Conservation (phyloP, 129 eudicot species). For the Oenanthe sinensis region DNA sequence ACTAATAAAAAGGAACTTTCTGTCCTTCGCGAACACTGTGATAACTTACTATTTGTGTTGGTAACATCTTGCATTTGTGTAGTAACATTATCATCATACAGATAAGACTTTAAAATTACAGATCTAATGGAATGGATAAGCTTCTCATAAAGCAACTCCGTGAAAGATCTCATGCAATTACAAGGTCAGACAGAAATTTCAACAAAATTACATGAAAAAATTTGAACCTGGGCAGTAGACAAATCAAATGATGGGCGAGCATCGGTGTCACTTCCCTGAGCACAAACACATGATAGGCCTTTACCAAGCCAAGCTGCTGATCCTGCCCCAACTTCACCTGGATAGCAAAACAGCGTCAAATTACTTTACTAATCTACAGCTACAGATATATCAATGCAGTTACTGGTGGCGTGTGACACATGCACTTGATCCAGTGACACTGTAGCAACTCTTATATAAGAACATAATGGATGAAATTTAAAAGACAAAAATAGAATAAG, state of each 20-base stretch:
- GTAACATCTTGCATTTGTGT: background rate
- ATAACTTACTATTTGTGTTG: background rate
- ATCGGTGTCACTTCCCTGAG: slow-evolving; percentile 79
- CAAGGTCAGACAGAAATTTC: background rate
- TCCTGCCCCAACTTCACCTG: slow-evolving; percentile 97
- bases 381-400: background rate
- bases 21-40: background rate
- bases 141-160: background rate
- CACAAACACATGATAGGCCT: slow-evolving; percentile 99
- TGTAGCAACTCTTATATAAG: background rate
- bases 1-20: background rate
- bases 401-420: background rate
- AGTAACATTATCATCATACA: background rate
- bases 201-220: background rate
- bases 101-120: background rate
- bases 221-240: slow-evolving; percentile 68
- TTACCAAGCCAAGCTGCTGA: slow-evolving; percentile 99
- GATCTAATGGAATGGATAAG: background rate
- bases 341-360: slow-evolving; percentile 23
- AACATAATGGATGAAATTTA: background rate
- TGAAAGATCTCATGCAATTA: background rate
- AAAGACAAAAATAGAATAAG: background rate
- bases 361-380: slow-evolving; percentile 11
- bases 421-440: background rate
- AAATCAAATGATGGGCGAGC: slow-evolving; percentile 85